Conservation (phyloP, 177 flowering plant genomes). For the Telopea speciosissima region DNA sequence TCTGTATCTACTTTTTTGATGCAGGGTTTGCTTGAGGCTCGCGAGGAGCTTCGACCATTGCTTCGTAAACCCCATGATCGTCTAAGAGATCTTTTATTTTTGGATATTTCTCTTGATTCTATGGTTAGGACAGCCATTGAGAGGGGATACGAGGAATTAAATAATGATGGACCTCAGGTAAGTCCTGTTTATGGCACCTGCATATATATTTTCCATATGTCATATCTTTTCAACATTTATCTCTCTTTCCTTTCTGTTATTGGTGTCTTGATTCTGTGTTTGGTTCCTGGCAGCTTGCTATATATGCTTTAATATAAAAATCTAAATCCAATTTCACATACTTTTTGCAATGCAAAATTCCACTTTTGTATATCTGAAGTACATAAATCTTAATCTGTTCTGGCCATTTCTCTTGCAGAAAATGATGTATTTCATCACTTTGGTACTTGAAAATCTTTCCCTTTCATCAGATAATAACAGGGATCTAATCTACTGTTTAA, state of each 20-base stretch:
- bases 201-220: too few relatives aligned
- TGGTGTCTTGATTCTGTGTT: too few relatives aligned
- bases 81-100: conserved; percentile 79
- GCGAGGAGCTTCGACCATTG: conserved; percentile 74
- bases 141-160: conserved; percentile 87
- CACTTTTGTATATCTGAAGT: not conserved
- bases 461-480: conserved; percentile 86
- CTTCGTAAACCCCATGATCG: conserved; percentile 57
- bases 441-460: conserved; percentile 84
- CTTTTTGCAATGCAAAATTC: too few relatives aligned
- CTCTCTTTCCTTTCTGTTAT: not conserved
- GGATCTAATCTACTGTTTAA: conserved; percentile 87
- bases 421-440: conserved; percentile 73
- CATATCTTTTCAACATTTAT: not conserved
- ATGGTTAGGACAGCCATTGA: conserved; percentile 88
- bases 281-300: not conserved
- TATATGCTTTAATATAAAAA: too few relatives aligned
- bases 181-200: conserved; percentile 2
- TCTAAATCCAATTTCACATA: too few relatives aligned
- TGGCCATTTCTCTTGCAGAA: conserved; percentile 48
- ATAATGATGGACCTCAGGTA: conserved; percentile 83
- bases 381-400: conserved; percentile 6
- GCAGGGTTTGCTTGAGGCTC: conserved; percentile 91
- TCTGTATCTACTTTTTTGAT: conserved; percentile 11
- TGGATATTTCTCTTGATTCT: conserved; percentile 94